Percentiles rank a stretch among this genome's conserved stretches.
Evolutionary conservation across 129 eudicot genomes (phyloP).

Genomic region (Sambucus nigra): DNA sequence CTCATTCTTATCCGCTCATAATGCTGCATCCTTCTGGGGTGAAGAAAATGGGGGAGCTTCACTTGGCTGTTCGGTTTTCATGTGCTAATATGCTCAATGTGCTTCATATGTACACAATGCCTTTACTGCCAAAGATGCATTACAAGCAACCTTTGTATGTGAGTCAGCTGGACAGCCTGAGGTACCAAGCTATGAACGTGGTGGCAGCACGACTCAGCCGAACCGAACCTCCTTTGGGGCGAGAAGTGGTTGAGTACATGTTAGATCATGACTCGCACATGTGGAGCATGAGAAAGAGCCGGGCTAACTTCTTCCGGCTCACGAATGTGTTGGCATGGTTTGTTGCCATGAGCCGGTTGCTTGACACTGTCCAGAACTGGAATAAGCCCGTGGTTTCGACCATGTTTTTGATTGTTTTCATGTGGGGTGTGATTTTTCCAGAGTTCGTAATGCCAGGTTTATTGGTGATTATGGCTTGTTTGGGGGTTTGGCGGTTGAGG

Average conservation of each 20-base stretch:
- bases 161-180: conserved; percentile 65
- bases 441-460: conserved; percentile 67
- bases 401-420: conserved; percentile 32
- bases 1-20: conserved; percentile 79
- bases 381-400: conserved; percentile 63
- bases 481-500: conserved; percentile 70
- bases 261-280: conserved; percentile 89
- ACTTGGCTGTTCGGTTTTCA: conserved; percentile 80
- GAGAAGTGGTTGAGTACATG: conserved; percentile 96
- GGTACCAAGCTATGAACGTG: conserved; percentile 89
- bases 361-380: conserved; percentile 61
- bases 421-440: conserved; percentile 51
- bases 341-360: conserved; percentile 33
- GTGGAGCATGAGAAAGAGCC: conserved; percentile 99
- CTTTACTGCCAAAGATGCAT: conserved; percentile 89
- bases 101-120: conserved; percentile 78
- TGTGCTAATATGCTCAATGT: conserved; percentile 80
- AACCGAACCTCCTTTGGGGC: conserved; percentile 76
- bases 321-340: conserved; percentile 55
- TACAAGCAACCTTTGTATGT: conserved; percentile 80
- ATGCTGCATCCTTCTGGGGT: conserved; percentile 91
- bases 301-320: conserved; percentile 84
- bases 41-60: conserved; percentile 98
- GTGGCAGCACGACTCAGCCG: conserved; percentile 68
- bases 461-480: conserved; percentile 34